Percentiles rank a stretch among this genome's conserved stretches.
phyloP scores from a whole-genome alignment of 176 grass and related monocot genomes.

The Metroxylon sagu region DNA sequence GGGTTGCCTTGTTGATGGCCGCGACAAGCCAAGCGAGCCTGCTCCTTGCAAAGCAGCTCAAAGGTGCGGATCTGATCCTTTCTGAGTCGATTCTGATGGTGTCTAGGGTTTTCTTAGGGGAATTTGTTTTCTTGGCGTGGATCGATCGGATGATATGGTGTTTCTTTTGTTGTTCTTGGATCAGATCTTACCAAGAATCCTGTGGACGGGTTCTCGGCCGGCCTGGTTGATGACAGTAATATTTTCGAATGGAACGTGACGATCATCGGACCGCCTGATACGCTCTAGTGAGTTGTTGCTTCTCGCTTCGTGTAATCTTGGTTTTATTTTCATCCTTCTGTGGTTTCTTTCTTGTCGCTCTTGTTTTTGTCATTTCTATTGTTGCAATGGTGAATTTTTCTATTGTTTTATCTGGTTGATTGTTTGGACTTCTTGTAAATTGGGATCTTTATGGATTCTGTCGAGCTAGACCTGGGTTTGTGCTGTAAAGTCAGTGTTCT shows the following conservation, averaged over 20 bases:
- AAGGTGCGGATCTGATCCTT: neutral
- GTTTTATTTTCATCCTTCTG: neutral
- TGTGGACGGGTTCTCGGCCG: slow-evolving; percentile 13
- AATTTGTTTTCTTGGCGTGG: neutral
- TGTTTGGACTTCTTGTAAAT: too few relatives aligned
- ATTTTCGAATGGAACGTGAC: slow-evolving; percentile 23
- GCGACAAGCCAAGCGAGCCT: slow-evolving; percentile 12
- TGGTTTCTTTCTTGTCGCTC: too few relatives aligned
- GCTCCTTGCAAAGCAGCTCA: slow-evolving; percentile 10
- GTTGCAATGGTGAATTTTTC: too few relatives aligned
- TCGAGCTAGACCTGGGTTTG: too few relatives aligned
- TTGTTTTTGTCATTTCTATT: too few relatives aligned
- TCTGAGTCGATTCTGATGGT: neutral
- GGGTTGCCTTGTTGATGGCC: slow-evolving; percentile 3
- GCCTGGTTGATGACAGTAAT: slow-evolving; percentile 10
- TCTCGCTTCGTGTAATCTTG: neutral
- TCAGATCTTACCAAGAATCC: slow-evolving; percentile 19
- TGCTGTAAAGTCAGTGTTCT: too few relatives aligned
- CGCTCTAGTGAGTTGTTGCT: slow-evolving; percentile 17
- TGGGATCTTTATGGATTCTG: too few relatives aligned
- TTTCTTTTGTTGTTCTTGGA: neutral
- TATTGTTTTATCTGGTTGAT: too few relatives aligned
- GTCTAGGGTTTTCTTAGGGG: too few relatives aligned
- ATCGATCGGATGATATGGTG: neutral
- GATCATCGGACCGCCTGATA: slow-evolving; percentile 9